phyloP scores from a whole-genome alignment of 2,329 filamentous ascomycete species.

The Ophiocordyceps camponoti-leonardi region DNA sequence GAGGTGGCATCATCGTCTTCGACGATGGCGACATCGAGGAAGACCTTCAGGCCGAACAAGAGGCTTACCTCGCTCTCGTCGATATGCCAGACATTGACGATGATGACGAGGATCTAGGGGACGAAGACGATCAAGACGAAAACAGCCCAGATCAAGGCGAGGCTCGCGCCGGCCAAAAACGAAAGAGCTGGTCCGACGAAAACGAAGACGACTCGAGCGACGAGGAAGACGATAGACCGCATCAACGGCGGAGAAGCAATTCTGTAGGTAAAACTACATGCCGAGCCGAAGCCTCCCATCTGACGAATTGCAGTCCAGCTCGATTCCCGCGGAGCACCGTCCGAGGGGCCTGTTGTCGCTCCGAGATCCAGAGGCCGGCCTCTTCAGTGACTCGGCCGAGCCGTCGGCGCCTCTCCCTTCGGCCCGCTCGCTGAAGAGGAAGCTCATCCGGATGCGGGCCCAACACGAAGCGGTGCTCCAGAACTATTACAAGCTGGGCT shows the following conservation, averaged over 20 bases:
- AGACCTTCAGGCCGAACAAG: slow-evolving; percentile 54
- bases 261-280: slow-evolving; percentile 38
- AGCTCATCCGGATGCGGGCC: slow-evolving; percentile 55
- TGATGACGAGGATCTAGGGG: slow-evolving; percentile 58
- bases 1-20: slow-evolving; percentile 81
- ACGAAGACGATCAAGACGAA: slow-evolving; percentile 42
- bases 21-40: slow-evolving; percentile 93
- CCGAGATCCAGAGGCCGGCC: slow-evolving; percentile 25
- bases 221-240: slow-evolving; percentile 57
- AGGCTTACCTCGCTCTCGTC: slow-evolving; percentile 70
- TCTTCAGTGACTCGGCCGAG: slow-evolving; percentile 31
- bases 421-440: slow-evolving; percentile 51
- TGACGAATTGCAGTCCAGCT: slow-evolving; percentile 33
- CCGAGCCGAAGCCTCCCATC: background rate
- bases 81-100: slow-evolving; percentile 86
- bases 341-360: slow-evolving; percentile 43
- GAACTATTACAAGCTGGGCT: slow-evolving; percentile 71
- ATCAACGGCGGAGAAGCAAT: slow-evolving; percentile 72
- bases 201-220: slow-evolving; percentile 55
- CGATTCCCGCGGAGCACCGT: slow-evolving; percentile 46
- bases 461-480: slow-evolving; percentile 64
- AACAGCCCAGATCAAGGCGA: slow-evolving; percentile 18
- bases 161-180: slow-evolving; percentile 42
- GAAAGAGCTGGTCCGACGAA: slow-evolving; percentile 62
- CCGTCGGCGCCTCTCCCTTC: slow-evolving; percentile 47